Evolutionary conservation across 306 rosid genomes (phyloP), one percentile per base, ranked within the genome.

Genomic region (Abrus precatorius): DNA sequence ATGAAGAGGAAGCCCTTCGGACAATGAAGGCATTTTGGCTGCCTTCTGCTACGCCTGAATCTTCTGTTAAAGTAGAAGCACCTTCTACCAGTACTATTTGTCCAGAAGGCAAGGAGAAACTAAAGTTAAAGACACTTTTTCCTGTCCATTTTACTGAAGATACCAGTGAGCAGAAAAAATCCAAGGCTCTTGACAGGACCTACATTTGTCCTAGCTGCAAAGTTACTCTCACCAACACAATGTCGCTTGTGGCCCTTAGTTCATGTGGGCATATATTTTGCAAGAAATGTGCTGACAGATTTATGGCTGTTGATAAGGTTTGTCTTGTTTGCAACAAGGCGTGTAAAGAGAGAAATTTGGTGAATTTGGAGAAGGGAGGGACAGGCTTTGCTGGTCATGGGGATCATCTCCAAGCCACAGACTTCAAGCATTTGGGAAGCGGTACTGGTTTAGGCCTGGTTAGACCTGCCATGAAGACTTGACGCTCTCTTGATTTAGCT

Each of bases 1-100:
- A 83, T 61, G 98, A 95, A 82, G 99, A 93, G 83, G 99, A 95
- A 87, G 98, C 99, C 11, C 98, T 95, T 38, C 89, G 99, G 75
- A 95, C 97, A 56, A 95, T 95, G 99, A 95, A 95, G 82, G 99
- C 99, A 60, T 95, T 95, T 86, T 95, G 99, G 99, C 87, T 95
- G 41, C 99, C 99, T 77, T 95, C 98, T 47, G 99, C 99, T 57
- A 95, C 69, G 12, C 99, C 99, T 5, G 96, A 83, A 76, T 97
- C 98, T 86, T 69, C 98, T 82, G 89, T 78, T 29, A 95, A 89
- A 88, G 97, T 89, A 9, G 96, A 82, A 30, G 91, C 90, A 1
- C 99, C 99, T 68, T 81, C 97, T 8, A 63, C 84, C 73, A 81
- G 89, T 85, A 95, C 98, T 1, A 41, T 74, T 48, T 95, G 98